These are phyloP conservation scores for Suillus subaureus DNA, from an alignment of 768 basidiomycete genomes.

Conservation along the genomic window DNA sequence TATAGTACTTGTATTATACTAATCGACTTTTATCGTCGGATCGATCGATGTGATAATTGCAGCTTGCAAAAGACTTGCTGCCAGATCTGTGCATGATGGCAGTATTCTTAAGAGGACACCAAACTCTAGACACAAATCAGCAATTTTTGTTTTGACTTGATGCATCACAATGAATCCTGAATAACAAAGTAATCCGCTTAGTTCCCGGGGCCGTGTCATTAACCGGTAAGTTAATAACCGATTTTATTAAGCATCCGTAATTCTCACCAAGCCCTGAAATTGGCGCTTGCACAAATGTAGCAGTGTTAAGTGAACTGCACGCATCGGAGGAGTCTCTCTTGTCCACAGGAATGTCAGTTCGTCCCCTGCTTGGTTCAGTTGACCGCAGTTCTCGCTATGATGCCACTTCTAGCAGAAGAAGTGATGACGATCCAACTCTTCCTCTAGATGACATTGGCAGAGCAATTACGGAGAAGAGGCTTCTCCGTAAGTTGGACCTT, in stretches of 20 bases:
- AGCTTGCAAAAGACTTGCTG: not conserved
- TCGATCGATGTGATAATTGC: not conserved
- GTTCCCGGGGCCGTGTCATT: no score
- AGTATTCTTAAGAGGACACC: no score
- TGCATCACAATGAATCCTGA: no score
- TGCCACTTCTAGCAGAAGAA: not conserved
- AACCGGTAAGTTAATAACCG: no score
- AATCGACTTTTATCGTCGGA: no score
- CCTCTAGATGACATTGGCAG: slow-evolving; percentile 16
- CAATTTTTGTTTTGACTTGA: no score
- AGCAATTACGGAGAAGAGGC: slow-evolving; percentile 45
- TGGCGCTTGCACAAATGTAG: no score
- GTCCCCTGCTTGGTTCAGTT: not conserved
- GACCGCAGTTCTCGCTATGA: not conserved
- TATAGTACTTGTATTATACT: not conserved
- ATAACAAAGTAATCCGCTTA: no score
- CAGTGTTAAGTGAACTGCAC: not conserved
- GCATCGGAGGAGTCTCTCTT: not conserved
- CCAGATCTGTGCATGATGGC: no score
- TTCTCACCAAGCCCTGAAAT: no score
- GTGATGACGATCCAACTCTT: not conserved
- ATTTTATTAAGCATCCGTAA: no score
- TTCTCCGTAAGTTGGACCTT: slow-evolving; percentile 45
- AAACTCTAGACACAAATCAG: no score
- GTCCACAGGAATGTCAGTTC: not conserved